Evolutionary conservation across 768 basidiomycete genomes (phyloP).

Genomic region (Collybiopsis confluens): DNA sequence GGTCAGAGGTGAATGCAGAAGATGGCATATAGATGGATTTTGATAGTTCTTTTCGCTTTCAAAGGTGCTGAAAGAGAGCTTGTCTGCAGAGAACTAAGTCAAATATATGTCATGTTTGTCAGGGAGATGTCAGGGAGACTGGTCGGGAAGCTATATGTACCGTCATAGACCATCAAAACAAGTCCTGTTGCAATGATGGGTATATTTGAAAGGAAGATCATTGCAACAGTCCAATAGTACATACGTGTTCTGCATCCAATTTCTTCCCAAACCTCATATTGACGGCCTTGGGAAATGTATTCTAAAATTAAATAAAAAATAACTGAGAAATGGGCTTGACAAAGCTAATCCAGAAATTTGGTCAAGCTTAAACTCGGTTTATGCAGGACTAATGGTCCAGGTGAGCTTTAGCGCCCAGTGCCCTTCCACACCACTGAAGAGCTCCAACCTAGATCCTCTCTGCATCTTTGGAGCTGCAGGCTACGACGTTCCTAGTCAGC

Average conservation of each 20-base stretch:
- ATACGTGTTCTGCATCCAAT: conserved; percentile 30
- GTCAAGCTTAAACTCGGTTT: no score
- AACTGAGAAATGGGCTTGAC: no score
- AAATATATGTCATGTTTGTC: background rate
- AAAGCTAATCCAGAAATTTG: background rate
- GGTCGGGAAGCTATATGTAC: conserved; percentile 23
- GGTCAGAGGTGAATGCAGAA: conserved; percentile 25
- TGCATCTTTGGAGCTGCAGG: no score
- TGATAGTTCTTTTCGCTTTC: background rate
- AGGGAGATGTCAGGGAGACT: background rate
- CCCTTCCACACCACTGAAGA: no score
- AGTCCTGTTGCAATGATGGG: conserved; percentile 27
- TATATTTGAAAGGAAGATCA: conserved; percentile 18
- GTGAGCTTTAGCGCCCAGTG: no score
- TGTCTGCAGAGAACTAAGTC: background rate
- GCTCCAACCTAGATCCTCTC: no score
- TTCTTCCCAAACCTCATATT: conserved; percentile 33
- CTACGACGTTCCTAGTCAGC: no score
- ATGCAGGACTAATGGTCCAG: no score
- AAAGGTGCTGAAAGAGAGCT: background rate
- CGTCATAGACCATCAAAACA: conserved; percentile 25
- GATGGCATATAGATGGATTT: no score
- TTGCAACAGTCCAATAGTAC: conserved; percentile 20
- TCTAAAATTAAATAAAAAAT: conserved; percentile 20
- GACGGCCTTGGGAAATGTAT: conserved; percentile 27